Conservation (phyloP, 352 stramenopile species). For the Pythium chondricola region DNA sequence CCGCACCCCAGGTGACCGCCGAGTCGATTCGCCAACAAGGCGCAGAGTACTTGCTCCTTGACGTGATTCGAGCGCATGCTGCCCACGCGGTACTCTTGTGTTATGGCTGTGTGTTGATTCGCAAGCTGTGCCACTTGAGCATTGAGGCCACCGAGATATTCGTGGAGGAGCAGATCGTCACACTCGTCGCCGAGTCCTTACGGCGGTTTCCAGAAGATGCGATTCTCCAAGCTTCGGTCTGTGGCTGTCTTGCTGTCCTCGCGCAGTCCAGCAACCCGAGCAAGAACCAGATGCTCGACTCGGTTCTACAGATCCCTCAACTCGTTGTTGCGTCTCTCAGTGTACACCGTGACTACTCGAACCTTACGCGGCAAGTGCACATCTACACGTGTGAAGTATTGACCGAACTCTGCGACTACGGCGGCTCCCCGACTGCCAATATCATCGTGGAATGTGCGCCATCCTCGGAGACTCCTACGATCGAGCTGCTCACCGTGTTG, state of each 20-base stretch:
- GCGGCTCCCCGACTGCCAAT: constrained; percentile 27
- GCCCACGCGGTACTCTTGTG: constrained; percentile 66
- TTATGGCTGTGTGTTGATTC: constrained; percentile 69
- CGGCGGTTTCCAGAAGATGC: constrained; percentile 54
- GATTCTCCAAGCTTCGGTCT: constrained; percentile 61
- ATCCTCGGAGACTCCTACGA: constrained; percentile 17
- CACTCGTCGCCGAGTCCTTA: constrained; percentile 37
- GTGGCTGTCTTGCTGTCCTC: constrained; percentile 50
- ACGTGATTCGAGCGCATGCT: constrained; percentile 47
- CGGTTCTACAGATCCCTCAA: constrained; percentile 21
- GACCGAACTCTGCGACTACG: constrained; percentile 55
- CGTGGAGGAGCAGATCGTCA: constrained; percentile 52
- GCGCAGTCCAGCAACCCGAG: constrained; percentile 48
- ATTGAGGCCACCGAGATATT: constrained; percentile 57
- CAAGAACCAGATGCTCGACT: constrained; percentile 55
- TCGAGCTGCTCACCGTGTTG: constrained; percentile 42
- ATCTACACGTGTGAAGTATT: constrained; percentile 80
- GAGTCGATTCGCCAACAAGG: constrained; percentile 57
- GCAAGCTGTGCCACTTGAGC: constrained; percentile 68
- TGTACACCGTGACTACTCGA: constrained; percentile 60
- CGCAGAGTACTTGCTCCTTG: constrained; percentile 46
- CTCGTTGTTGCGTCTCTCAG: constrained; percentile 44
- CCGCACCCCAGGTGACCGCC: constrained; percentile 54
- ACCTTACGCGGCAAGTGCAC: constrained; percentile 68
- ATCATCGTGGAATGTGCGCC: constrained; percentile 25